Percentiles rank a stretch among this genome's conserved stretches.
Conservation (phyloP, 208 protist genomes). For the Tritrichomonas musculus region DNA sequence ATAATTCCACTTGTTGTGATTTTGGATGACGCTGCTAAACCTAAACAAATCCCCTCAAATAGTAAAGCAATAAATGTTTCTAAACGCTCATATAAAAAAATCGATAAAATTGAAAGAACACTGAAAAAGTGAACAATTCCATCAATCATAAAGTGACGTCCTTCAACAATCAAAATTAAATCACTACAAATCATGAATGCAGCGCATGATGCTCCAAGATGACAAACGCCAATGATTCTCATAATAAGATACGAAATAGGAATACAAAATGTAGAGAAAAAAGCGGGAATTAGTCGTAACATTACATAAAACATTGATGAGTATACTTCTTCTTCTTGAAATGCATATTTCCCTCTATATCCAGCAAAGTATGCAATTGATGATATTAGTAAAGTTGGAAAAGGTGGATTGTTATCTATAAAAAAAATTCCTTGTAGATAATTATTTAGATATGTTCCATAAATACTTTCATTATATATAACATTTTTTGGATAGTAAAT, state of each 20-base stretch:
- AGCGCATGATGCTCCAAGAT: neutral
- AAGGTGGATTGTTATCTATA: constrained; percentile 36
- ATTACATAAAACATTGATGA: neutral
- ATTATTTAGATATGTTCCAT: neutral
- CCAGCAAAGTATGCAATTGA: neutral
- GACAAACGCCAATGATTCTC: neutral
- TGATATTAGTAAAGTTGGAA: constrained; percentile 30
- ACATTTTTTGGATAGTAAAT: neutral
- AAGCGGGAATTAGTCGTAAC: neutral
- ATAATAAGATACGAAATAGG: neutral
- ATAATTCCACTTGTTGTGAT: neutral
- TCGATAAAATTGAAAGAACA: neutral
- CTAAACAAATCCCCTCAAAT: neutral
- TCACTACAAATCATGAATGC: neutral
- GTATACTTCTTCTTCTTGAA: neutral
- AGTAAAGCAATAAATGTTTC: neutral
- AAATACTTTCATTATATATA: constrained; percentile 32
- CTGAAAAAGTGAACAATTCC: neutral
- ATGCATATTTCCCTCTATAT: neutral
- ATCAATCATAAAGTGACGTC: neutral
- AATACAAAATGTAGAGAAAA: neutral
- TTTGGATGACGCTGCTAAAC: neutral
- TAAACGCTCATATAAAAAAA: neutral
- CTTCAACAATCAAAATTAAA: neutral
- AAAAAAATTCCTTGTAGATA: constrained; percentile 34